Conservation (phyloP, 495 filamentous ascomycete species). For the Annulohypoxylon moriforme region DNA sequence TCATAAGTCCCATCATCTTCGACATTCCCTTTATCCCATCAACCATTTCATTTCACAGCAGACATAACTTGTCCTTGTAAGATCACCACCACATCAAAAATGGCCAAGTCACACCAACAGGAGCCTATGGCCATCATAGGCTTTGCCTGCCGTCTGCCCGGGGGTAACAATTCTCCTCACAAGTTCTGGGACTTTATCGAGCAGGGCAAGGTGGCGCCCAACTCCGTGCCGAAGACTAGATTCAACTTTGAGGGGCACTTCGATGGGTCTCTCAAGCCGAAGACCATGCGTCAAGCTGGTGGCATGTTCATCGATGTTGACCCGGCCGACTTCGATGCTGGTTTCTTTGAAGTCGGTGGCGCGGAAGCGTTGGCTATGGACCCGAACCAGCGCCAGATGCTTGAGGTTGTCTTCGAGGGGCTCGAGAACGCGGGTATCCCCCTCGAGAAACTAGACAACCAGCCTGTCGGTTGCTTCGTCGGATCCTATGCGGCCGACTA, state of each 20-base stretch:
- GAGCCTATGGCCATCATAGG: conserved; percentile 64
- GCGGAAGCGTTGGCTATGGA: conserved; percentile 79
- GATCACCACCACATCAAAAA: background rate
- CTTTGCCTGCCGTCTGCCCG: conserved; percentile 65
- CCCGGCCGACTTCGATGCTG: conserved; percentile 78
- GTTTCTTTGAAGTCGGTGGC: conserved; percentile 81
- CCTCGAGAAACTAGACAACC: conserved; percentile 62
- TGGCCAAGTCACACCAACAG: background rate
- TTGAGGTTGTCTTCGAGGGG: conserved; percentile 80
- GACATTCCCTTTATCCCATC: too few species aligned
- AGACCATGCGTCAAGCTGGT: conserved; percentile 64
- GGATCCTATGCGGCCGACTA: background rate
- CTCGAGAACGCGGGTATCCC: conserved; percentile 84
- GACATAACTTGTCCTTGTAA: too few species aligned
- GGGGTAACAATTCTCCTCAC: conserved; percentile 55
- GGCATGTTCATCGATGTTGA: conserved; percentile 54
- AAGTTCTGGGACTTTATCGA: conserved; percentile 65
- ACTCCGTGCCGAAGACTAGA: conserved; percentile 69
- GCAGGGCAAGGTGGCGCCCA: conserved; percentile 62
- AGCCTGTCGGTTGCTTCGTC: conserved; percentile 60
- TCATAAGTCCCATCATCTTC: too few species aligned
- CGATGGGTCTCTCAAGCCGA: conserved; percentile 74
- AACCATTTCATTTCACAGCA: too few species aligned
- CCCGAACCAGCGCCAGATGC: conserved; percentile 79
- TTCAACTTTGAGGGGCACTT: conserved; percentile 57